phyloP scores from a whole-genome alignment of 169 alveolate genomes.

The Cryptosporidium viatorum region DNA sequence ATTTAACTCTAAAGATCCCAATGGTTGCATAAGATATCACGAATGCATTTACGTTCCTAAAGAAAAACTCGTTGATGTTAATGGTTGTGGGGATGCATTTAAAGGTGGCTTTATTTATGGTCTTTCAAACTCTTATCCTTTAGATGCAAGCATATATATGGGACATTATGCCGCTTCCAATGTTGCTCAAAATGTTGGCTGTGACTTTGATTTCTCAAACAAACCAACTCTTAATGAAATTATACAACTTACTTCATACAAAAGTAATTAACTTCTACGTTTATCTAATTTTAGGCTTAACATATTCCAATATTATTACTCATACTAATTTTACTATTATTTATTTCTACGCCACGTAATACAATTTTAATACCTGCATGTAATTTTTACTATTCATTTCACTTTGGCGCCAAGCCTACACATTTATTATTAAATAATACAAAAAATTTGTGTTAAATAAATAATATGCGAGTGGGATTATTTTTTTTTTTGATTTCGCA shows the following conservation, averaged over 20 bases:
- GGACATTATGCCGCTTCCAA: constrained; percentile 65
- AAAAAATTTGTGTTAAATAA: constrained; percentile 1
- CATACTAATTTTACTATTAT: background rate
- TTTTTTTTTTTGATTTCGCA: background rate
- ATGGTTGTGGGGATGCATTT: constrained; percentile 75
- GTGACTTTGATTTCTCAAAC: constrained; percentile 35
- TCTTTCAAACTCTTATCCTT: constrained; percentile 38
- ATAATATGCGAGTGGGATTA: background rate
- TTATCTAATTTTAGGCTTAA: background rate
- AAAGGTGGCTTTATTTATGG: constrained; percentile 61
- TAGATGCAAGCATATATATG: constrained; percentile 61
- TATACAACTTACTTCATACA: background rate
- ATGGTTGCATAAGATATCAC: background rate
- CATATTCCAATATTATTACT: background rate
- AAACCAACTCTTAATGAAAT: constrained; percentile 18
- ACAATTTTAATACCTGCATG: background rate
- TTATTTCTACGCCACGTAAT: background rate
- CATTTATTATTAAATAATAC: background rate
- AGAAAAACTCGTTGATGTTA: constrained; percentile 51
- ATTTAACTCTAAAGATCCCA: background rate
- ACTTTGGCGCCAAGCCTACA: constrained; percentile 6
- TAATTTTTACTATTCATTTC: constrained; percentile 24
- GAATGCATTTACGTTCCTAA: constrained; percentile 56
- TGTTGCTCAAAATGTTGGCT: constrained; percentile 56
- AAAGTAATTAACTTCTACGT: background rate